phyloP scores from a whole-genome alignment of 192 early-diverging fungal genomes.

The Mortierella claussenii region DNA sequence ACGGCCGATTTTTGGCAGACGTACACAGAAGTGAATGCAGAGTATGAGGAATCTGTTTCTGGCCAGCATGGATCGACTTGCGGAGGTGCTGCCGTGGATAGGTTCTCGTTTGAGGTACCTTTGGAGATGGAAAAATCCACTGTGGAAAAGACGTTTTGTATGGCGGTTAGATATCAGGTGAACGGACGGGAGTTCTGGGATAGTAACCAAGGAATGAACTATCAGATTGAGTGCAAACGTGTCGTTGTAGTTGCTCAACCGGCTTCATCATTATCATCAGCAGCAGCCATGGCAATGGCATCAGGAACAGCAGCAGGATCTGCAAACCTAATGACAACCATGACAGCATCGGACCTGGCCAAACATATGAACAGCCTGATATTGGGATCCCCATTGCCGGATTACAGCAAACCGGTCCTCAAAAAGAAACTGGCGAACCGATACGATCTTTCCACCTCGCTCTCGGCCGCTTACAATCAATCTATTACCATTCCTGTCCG shows the following conservation, averaged over 20 bases:
- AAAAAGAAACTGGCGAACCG: conserved; percentile 42
- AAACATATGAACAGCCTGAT: conserved; percentile 42
- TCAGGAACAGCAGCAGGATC: too few relatives aligned
- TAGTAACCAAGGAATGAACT: conserved; percentile 93
- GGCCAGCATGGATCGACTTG: too few relatives aligned
- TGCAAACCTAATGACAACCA: too few relatives aligned
- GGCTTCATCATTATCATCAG: too few relatives aligned
- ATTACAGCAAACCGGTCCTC: conserved; percentile 42
- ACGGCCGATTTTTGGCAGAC: conserved; percentile 88
- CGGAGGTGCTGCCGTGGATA: conserved; percentile 65
- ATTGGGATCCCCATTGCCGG: conserved; percentile 24
- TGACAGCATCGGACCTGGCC: conserved; percentile 25
- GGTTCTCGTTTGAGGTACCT: conserved; percentile 76
- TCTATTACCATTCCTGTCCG: conserved; percentile 16
- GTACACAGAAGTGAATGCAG: conserved; percentile 69
- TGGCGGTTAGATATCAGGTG: conserved; percentile 79
- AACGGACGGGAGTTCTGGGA: conserved; percentile 87
- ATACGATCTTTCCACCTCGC: conserved; percentile 54
- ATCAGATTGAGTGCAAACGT: conserved; percentile 66
- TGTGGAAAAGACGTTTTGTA: conserved; percentile 52
- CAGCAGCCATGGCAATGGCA: too few relatives aligned
- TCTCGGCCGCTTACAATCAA: conserved; percentile 46
- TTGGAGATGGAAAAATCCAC: conserved; percentile 54
- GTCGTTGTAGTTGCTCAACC: conserved; percentile 30
- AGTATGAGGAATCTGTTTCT: conserved; percentile 67